phyloP scores from a whole-genome alignment of 108 stramenopile genomes.

The Thalassiosira profunda region DNA sequence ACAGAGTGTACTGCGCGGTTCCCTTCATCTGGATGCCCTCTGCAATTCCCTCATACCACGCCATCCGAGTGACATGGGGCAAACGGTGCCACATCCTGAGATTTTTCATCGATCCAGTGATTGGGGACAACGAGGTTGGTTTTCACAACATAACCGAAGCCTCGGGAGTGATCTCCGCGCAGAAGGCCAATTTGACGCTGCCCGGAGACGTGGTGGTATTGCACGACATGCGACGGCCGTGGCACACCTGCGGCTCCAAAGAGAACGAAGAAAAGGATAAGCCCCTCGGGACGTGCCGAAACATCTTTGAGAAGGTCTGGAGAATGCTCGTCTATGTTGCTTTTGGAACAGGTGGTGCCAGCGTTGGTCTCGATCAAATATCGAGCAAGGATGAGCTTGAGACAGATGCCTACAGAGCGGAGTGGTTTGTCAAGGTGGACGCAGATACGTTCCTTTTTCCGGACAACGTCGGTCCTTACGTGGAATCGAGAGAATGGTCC shows the following conservation, averaged over 20 bases:
- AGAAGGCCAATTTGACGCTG: constrained; percentile 24
- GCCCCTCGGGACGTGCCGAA: constrained; percentile 25
- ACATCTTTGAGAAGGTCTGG: constrained; percentile 51
- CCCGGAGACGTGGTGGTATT: constrained; percentile 36
- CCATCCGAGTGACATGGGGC: constrained; percentile 28
- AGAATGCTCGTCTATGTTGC: constrained; percentile 25
- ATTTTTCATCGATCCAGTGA: constrained; percentile 43
- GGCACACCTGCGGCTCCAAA: constrained; percentile 22
- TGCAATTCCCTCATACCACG: constrained; percentile 20
- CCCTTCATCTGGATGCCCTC: constrained; percentile 39
- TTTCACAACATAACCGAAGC: constrained; percentile 33
- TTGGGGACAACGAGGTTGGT: constrained; percentile 25
- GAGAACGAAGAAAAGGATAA: constrained; percentile 15
- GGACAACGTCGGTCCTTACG: constrained; percentile 30
- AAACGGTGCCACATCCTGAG: constrained; percentile 35
- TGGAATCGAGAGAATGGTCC: constrained; percentile 15
- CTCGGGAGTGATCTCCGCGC: constrained; percentile 5
- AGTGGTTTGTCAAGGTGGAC: constrained; percentile 52
- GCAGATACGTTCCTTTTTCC: constrained; percentile 44
- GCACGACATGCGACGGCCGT: constrained; percentile 33
- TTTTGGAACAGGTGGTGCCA: constrained; percentile 8
- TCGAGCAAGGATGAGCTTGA: not conserved
- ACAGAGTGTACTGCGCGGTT: constrained; percentile 38
- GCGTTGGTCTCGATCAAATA: not conserved
- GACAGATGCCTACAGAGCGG: constrained; percentile 15